phyloP scores from a whole-genome alignment of 176 grass and related monocot species.

The Zea luxurians region DNA sequence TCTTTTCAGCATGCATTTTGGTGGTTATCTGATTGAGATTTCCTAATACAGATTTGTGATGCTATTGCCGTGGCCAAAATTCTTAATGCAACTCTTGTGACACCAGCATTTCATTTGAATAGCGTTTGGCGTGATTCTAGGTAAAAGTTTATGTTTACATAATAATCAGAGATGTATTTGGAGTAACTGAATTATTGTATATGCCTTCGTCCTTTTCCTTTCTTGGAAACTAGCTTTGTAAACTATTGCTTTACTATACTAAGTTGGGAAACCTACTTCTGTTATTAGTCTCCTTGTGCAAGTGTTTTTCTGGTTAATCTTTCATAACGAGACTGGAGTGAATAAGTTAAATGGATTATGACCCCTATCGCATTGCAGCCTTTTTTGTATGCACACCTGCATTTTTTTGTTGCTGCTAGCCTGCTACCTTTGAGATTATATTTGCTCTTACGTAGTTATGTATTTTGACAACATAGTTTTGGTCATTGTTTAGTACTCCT shows the following conservation, averaged over 20 bases:
- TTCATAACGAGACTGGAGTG: neutral
- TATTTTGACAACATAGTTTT: too few species aligned
- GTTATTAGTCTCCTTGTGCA: neutral
- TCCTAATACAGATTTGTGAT: constrained; percentile 78
- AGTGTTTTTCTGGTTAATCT: constrained; percentile 6
- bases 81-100: constrained; percentile 95
- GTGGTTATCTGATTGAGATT: constrained; percentile 40
- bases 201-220: neutral
- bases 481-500: neutral
- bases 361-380: neutral
- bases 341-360: neutral
- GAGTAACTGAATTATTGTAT: neutral
- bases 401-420: neutral
- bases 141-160: constrained; percentile 44
- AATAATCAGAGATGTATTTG: constrained; percentile 10
- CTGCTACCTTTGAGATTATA: constrained; percentile 4
- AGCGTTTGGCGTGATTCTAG: constrained; percentile 97
- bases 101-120: constrained; percentile 86
- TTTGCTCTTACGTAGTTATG: neutral
- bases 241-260: neutral
- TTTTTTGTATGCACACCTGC: neutral
- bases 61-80: constrained; percentile 82
- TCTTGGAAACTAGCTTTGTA: constrained; percentile 13
- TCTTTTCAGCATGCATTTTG: neutral
- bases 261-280: neutral